phyloP scores from a whole-genome alignment of 1,139 yeast genomes.

The Suhomyces wounanorum region DNA sequence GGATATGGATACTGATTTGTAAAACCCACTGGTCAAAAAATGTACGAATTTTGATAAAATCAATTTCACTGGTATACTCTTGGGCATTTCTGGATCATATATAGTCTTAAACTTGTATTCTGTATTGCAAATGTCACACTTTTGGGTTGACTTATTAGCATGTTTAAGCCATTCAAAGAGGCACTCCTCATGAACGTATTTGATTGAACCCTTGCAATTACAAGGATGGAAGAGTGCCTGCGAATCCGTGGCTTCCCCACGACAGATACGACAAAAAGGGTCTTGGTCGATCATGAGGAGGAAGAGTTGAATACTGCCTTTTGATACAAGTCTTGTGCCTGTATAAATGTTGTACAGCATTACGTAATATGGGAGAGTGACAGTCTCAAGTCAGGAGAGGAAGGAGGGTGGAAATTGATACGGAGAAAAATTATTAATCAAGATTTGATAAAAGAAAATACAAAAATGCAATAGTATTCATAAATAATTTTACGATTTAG shows the following conservation, averaged over 20 bases:
- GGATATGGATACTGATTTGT: conserved; percentile 30
- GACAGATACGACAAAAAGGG: conserved; percentile 82
- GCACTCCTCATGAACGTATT: conserved; percentile 91
- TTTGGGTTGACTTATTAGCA: conserved; percentile 59
- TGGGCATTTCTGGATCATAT: conserved; percentile 72
- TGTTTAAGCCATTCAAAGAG: conserved; percentile 81
- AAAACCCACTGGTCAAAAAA: conserved; percentile 27
- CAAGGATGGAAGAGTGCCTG: conserved; percentile 93
- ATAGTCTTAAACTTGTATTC: conserved; percentile 73
- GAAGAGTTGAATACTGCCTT: background rate
- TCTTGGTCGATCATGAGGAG: conserved; percentile 14
- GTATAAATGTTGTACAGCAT: background rate
- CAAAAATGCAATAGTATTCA: too few species aligned
- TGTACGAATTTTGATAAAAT: conserved; percentile 41
- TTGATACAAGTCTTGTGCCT: background rate
- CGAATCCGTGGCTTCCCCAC: conserved; percentile 78
- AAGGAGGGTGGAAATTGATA: too few species aligned
- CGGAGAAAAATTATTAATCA: too few species aligned
- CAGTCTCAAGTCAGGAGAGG: background rate
- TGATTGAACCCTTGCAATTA: conserved; percentile 89
- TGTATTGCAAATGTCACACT: conserved; percentile 89
- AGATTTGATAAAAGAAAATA: too few species aligned
- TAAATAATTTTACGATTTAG: too few species aligned
- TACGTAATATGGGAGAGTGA: background rate
- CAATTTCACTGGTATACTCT: conserved; percentile 54